Evolutionary conservation across 2,329 filamentous ascomycete species (phyloP), one percentile per base, ranked within the genome.

Genomic region (Venturia pyrina): DNA sequence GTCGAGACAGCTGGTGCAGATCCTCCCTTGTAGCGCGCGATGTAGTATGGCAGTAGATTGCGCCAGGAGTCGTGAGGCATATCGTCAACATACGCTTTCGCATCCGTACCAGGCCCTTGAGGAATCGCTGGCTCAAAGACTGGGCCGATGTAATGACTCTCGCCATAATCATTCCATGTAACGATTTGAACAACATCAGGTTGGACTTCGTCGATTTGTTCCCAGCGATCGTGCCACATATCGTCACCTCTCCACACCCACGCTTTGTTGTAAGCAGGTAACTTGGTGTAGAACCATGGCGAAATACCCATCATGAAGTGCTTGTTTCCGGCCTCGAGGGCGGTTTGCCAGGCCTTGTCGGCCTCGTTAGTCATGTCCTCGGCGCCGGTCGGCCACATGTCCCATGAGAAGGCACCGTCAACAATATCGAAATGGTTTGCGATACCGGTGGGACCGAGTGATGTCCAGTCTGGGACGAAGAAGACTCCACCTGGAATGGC

Each of bases 171-270:
- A 68, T 85, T 85, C 82, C 83, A 85, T 21, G 81, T 82, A 62
- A 85, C 79, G 56, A 85, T 81, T 66, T 81, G 77, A 3, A 84
- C 78, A 60, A 81, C 81, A 24, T 80, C 75, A 28, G 84, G 83
- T 65, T 78, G 71, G 0, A 85, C 66, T 1, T 67, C 48, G 11
- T 65, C 21, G 65, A 64, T 63, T 61, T 72, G 68, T 28, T 70
- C 61, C 72, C 72, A 73, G 41, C 72, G 81, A 65, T 84, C 77
- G 68, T 79, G 81, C 85, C 86, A 89, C 15, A 88, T 73, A 65
- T 81, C 77, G 69, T 87, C 85, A n/a, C 84, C 83, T 28, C 80
- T 79, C 78, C 83, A 88, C 6, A 87, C 76, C 85, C 85, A 88
- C 71, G 86, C 85, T 75, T 87, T 87, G 53, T 76, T 73, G 69